A percentile compares a stretch with the other conserved stretches of the same genome.
Conservation (phyloP, 129 eudicot genomes). For the Arctium minus region DNA sequence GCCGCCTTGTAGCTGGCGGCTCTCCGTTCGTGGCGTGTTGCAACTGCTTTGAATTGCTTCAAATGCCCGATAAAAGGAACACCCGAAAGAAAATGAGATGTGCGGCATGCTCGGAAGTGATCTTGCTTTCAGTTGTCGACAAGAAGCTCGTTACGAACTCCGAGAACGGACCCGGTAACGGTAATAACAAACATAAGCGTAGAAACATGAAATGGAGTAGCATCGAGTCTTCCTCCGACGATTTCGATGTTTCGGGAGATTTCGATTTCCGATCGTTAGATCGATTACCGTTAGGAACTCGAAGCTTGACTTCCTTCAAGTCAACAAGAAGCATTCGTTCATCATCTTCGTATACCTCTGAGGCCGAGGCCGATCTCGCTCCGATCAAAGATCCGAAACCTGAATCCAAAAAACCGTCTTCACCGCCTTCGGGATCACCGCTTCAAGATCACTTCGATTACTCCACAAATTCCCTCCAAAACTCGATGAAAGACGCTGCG, state of each 20-base stretch:
- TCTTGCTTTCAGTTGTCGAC: conserved; percentile 41
- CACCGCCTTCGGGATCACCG: conserved; percentile 69
- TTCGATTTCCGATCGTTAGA: conserved; percentile 78
- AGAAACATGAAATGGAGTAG: conserved; percentile 37
- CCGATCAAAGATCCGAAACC: conserved; percentile 23
- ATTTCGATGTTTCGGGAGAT: conserved; percentile 54
- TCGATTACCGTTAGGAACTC: conserved; percentile 33
- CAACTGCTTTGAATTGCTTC: conserved; percentile 70
- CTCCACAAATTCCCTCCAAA: conserved; percentile 45
- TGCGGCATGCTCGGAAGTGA: conserved; percentile 63
- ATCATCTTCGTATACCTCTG: conserved; percentile 48
- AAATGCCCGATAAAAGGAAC: conserved; percentile 53
- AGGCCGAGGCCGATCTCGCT: conserved; percentile 35
- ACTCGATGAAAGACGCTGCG: conserved; percentile 53
- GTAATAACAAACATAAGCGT: conserved; percentile 7
- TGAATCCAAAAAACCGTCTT: conserved; percentile 25
- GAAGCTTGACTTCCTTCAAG: conserved; percentile 43
- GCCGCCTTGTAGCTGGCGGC: conserved; percentile 81
- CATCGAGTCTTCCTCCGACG: conserved; percentile 63
- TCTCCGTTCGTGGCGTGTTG: conserved; percentile 81
- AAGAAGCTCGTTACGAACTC: conserved; percentile 47
- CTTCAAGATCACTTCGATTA: conserved; percentile 75
- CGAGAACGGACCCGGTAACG: background rate
- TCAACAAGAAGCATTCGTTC: conserved; percentile 12
- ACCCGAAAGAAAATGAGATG: conserved; percentile 55